Percentiles rank a stretch among this genome's conserved stretches.
Evolutionary conservation across 2,329 filamentous ascomycete genomes (phyloP).

Genomic region (Calonectria henricotiae): DNA sequence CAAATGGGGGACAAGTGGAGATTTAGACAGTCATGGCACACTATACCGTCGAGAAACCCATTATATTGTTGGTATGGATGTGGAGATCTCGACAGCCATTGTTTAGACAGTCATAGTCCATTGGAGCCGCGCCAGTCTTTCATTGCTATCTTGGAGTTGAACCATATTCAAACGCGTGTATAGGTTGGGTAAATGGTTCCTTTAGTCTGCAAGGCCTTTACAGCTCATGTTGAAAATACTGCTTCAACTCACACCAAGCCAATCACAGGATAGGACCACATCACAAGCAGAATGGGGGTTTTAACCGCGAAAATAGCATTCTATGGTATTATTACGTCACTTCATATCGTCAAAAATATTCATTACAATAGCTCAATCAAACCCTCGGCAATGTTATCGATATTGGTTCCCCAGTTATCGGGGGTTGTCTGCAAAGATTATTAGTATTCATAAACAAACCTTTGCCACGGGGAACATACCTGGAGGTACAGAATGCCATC

Average conservation of each 20-base stretch:
- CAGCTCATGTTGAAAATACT: too few relatives aligned
- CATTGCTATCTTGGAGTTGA: too few relatives aligned
- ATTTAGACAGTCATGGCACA: too few relatives aligned
- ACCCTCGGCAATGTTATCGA: slow-evolving; percentile 55
- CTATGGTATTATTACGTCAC: slow-evolving; percentile 19
- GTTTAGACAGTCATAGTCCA: too few relatives aligned
- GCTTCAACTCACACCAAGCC: not conserved
- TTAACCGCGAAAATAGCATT: not conserved
- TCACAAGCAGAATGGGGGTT: not conserved
- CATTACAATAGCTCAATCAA: slow-evolving; percentile 58
- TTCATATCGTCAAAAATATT: not conserved
- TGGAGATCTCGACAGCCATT: too few relatives aligned
- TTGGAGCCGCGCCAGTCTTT: too few relatives aligned
- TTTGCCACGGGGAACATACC: slow-evolving; percentile 52
- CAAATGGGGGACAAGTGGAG: not conserved
- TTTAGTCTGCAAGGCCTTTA: too few relatives aligned
- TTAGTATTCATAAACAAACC: not conserved
- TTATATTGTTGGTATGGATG: too few relatives aligned
- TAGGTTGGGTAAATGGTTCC: too few relatives aligned
- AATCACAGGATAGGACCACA: not conserved
- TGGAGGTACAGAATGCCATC: slow-evolving; percentile 69
- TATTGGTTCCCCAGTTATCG: slow-evolving; percentile 59
- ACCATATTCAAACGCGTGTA: too few relatives aligned
- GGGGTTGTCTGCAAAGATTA: slow-evolving; percentile 54
- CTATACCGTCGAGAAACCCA: too few relatives aligned